These are phyloP conservation scores for Ophiostoma piceae DNA, from an alignment of 2,329 filamentous ascomycete species.

Conservation along the genomic window DNA sequence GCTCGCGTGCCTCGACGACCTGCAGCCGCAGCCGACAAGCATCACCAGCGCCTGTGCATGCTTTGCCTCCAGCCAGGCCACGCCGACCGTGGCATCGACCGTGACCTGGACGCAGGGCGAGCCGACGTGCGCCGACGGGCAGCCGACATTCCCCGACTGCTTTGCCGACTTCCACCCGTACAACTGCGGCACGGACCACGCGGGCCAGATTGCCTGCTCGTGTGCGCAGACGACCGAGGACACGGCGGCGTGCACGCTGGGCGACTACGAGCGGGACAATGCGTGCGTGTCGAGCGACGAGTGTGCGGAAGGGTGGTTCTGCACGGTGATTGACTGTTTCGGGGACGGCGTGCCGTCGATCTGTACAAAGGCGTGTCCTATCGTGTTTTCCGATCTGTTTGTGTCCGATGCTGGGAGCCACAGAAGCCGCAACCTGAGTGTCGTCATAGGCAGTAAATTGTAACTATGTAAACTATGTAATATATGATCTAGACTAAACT, in stretches of 20 bases:
- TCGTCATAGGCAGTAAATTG: background rate
- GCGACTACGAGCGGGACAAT: no score
- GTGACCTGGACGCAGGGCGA: background rate
- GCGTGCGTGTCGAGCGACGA: no score
- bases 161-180: no score
- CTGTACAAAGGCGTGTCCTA: background rate
- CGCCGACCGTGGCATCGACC: background rate
- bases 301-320: no score
- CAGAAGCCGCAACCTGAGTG: background rate
- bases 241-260: no score
- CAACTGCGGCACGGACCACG: no score
- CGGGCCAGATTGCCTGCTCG: no score
- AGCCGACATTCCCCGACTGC: background rate
- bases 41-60: constrained; percentile 29
- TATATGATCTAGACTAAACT: background rate
- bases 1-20: background rate
- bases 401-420: background rate
- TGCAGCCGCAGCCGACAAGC: background rate
- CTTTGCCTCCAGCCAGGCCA: background rate
- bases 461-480: background rate
- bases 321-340: no score
- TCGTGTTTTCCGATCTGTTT: background rate
- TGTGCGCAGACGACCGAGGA: no score
- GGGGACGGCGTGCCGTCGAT: no score
- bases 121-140: background rate